Evolutionary conservation across 768 basidiomycete species (phyloP), one percentile per base, ranked within the genome.

Genomic region (Trametes cubensis): DNA sequence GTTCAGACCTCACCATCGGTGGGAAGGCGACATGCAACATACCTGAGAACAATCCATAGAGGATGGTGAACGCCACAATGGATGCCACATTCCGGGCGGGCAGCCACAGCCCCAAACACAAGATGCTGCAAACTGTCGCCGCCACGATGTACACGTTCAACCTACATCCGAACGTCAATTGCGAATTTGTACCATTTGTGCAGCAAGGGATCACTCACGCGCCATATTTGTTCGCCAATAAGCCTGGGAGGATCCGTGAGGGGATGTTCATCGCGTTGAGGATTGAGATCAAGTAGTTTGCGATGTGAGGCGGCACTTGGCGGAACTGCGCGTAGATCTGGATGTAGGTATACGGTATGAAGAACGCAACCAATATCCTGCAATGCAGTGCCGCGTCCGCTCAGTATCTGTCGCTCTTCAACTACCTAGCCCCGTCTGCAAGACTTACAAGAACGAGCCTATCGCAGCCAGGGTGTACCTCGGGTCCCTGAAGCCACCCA

Each of bases 341-440:
- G 39, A 76, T 73, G 70, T 76, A 76, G 66, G 70, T 75, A 57
- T 71, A 74, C 13, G 75, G 75, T 30, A 73, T 71, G 69, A 74
- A 74, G 21, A 73, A 57, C 7, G 68, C 71, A 61, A 73, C 73
- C 63, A 72, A 73, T 3, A 67, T 58, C n/a, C 74, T 73, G 38
- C 14, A 53, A 34, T 10, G 10, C 34, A 11, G 2, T 2, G 5
- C 34, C 5, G 10, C 34, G 10, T 34, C 34, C 10, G 6, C 34
- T 34, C 34, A 34, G 34, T 11, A 34, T 10, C 34, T 6, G 11
- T 11, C 34, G 10, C 34, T 34, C 34, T 11, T 5, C 28, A 3
- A 7, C 28, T 34, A 34, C 10, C 34, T 10, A 34, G 34, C 34
- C n/a, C n/a, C n/a, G n/a, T n/a, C 4, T 30, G 34, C 34, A 34